Evolutionary conservation across 116 monocot species (phyloP), one percentile per base, ranked within the genome.

Genomic region (Trichopus zeylanicus): DNA sequence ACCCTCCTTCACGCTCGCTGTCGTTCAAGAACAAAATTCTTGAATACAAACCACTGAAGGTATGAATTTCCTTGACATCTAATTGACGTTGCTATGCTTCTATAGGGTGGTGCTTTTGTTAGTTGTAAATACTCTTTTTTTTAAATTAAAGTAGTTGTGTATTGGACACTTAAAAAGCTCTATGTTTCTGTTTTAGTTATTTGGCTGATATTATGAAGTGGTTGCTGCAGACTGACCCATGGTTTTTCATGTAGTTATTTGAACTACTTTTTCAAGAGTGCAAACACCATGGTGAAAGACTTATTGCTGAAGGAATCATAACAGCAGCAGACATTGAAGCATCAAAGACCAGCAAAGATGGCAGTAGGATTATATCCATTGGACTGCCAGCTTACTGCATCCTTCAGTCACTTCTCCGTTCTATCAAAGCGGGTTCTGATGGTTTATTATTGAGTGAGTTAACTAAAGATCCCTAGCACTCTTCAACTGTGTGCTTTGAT

Each of bases 301-400:
- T 98, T 59, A 69, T 88, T 59, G 46, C 74, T 29, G 78, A 92
- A 73, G 92, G 78, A 56, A 32, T 80, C 3, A 98, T 98, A 51
- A 88, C 88, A 26, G n/a, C 9, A 2, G 71, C 73, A 63, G 98
- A 98, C 31, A 75, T 91, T 11, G 63, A 69, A 53, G 92, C 82
- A 24, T 71, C 73, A 1, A 77, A 65, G 65, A 73, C 77, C 1
- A 77, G 75, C n/a, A 91, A 88, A 53, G 61, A 53, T 31, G 70
- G 64, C 0, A 68, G 64, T 21, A 65, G 57, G n/a, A 39, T 85
- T 37, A 32, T 98, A 38, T 68, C 78, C 46, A 72, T 87, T 15
- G 98, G 98, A 51, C 71, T 91, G 42, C 98, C 98, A 8, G 98
- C 98, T 28, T 98, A 88, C 30, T 67, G 62, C 31, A 80, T 98